Percentiles rank a stretch among this genome's conserved stretches.
phyloP scores from a whole-genome alignment of 192 early-diverging fungal genomes.

The Neocallimastix lanati region DNA sequence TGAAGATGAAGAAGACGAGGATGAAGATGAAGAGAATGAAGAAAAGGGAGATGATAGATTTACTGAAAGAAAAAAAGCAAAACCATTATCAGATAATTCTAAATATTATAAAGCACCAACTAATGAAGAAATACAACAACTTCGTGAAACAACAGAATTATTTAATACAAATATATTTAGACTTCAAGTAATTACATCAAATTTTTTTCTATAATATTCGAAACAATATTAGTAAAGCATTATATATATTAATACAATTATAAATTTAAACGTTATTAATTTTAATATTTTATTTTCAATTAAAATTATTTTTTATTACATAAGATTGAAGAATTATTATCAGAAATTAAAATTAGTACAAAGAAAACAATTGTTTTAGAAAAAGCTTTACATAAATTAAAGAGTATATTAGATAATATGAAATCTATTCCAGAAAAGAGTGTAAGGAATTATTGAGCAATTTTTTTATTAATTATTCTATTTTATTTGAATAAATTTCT shows the following conservation, averaged over 20 bases:
- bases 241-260: no score
- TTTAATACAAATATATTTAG: conserved; percentile 85
- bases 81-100: conserved; percentile 6
- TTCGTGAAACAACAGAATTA: conserved; percentile 63
- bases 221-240: no score
- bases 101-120: conserved; percentile 31
- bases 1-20: conserved; percentile 15
- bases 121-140: conserved; percentile 61
- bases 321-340: conserved; percentile 52
- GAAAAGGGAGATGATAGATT: conserved; percentile 10
- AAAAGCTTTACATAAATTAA: conserved; percentile 42
- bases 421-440: conserved; percentile 23
- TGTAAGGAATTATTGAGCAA: conserved; percentile 11
- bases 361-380: conserved; percentile 34
- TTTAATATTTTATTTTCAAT: no score
- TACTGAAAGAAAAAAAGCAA: conserved; percentile 6
- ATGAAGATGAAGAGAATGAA: conserved; percentile 8
- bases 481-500: no score
- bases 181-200: conserved; percentile 37
- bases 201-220: no score
- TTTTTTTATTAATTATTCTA: conserved; percentile 4
- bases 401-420: conserved; percentile 44
- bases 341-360: conserved; percentile 42
- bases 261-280: no score
- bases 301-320: no score